Evolutionary conservation across 2,329 filamentous ascomycete genomes (phyloP).

Genomic region (Fusarium haematococcum): DNA sequence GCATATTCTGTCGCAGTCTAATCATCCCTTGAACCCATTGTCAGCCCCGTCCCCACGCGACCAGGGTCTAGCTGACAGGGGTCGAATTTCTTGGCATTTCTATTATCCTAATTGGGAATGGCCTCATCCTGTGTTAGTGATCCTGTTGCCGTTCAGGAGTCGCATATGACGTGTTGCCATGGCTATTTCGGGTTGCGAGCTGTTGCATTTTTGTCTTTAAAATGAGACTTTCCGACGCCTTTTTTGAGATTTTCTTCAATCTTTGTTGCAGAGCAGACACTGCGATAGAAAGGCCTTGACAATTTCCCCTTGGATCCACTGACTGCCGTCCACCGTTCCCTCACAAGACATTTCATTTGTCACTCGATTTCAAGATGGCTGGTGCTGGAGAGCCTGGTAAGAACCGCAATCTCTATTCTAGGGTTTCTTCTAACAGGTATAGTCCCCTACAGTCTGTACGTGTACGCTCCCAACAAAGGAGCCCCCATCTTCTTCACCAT

Average conservation of each 20-base stretch:
- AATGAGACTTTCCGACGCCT: not conserved
- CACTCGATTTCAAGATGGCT: not conserved
- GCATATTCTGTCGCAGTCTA: not conserved
- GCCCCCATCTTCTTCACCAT: slow-evolving; percentile 66
- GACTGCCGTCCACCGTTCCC: not conserved
- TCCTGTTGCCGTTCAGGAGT: not conserved
- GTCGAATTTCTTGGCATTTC: not conserved
- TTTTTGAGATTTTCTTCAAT: not conserved
- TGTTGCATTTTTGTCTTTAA: not conserved
- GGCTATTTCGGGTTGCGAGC: not conserved
- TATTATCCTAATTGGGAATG: slow-evolving; percentile 7
- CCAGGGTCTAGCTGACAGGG: not conserved
- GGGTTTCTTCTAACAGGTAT: not conserved
- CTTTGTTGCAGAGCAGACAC: not conserved
- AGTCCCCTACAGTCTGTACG: slow-evolving; percentile 29
- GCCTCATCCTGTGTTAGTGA: not conserved
- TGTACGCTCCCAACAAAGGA: slow-evolving; percentile 66
- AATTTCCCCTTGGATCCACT: too few species aligned
- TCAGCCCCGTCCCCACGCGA: not conserved
- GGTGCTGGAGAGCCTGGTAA: not conserved
- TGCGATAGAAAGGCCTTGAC: not conserved
- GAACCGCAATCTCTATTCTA: not conserved
- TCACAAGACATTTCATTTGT: not conserved
- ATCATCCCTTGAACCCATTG: not conserved
- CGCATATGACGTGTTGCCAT: not conserved